Percentiles rank a stretch among this genome's conserved stretches.
Conservation (phyloP, 202 grass and related monocot genomes). For the Alloteropsis angusta region DNA sequence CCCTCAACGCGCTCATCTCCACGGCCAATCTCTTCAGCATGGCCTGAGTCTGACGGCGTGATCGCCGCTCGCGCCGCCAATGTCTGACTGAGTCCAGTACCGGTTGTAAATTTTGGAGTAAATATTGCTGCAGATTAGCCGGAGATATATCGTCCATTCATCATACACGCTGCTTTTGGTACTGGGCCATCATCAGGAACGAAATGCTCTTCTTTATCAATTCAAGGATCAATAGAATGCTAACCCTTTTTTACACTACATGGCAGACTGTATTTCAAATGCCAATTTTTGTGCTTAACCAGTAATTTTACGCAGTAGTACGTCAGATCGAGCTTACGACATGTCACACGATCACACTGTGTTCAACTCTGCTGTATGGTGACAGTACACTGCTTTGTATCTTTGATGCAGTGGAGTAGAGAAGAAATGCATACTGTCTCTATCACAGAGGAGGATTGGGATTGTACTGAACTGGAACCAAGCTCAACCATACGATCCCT, state of each 20-base stretch:
- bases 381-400: background rate
- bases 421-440: background rate
- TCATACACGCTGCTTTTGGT: background rate
- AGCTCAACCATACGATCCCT: background rate
- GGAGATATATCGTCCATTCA: background rate
- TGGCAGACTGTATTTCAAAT: background rate
- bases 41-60: background rate
- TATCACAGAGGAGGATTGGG: background rate
- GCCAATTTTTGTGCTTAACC: background rate
- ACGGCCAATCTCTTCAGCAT: conserved; percentile 63
- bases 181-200: background rate
- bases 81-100: background rate
- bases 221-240: background rate
- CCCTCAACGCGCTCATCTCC: conserved; percentile 65
- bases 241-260: background rate
- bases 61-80: no score
- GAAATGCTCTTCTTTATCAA: background rate
- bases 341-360: background rate
- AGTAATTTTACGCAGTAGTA: background rate
- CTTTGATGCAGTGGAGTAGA: background rate
- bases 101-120: conserved; percentile 14
- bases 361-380: background rate
- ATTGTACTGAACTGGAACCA: background rate
- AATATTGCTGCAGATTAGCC: background rate
- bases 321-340: background rate